Evolutionary conservation across 768 basidiomycete genomes (phyloP), one percentile per base, ranked within the genome.

Genomic region (Rhizopogon roseolus): DNA sequence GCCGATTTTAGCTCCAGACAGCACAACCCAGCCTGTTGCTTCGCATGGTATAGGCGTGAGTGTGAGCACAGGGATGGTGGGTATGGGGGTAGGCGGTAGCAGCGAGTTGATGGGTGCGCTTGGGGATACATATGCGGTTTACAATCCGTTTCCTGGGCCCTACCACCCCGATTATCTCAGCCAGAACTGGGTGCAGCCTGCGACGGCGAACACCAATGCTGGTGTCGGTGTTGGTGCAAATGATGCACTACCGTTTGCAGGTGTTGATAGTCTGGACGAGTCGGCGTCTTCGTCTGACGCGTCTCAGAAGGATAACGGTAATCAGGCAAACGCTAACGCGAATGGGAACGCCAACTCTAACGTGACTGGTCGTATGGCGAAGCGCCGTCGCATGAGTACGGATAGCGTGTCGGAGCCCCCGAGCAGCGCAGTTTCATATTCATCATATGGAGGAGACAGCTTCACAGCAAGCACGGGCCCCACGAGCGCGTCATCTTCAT

Each of bases 321-420:
- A 58, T 25, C 64, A 62, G 54, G 52, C 75, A 10, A 36, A 10
- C 6, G 9, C 14, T 9, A 36, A 14, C 34, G 6, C 19, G 1
- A 34, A 13, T 2, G 4, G 13, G 8, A 36, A 34, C 32, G 32
- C 22, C 5, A 48, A 36, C 5, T 3, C 19, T 0, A 6, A 8
- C 6, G 10, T 8, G 5, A 22, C 19, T 16, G 46, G 46, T 1
- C 75, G 88, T 34, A 76, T 73, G 29, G 79, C 68, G 57, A 92
- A 91, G 68, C 80, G 87, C 5, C 76, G 88, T 11, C 73, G 88
- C 50, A 85, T 90, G 88, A 88, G 86, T 73, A 74, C 77, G 0
- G 74, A 71, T 53, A 76, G 76, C 16, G 73, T 70, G 5, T 77
- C 77, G 3, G 78, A 79, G 56, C 79, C 77, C 0, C 79, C 77